Base-by-base conservation (phyloP, 192 early-diverging fungal genomes). In the Coemansia sp. region DNA sequence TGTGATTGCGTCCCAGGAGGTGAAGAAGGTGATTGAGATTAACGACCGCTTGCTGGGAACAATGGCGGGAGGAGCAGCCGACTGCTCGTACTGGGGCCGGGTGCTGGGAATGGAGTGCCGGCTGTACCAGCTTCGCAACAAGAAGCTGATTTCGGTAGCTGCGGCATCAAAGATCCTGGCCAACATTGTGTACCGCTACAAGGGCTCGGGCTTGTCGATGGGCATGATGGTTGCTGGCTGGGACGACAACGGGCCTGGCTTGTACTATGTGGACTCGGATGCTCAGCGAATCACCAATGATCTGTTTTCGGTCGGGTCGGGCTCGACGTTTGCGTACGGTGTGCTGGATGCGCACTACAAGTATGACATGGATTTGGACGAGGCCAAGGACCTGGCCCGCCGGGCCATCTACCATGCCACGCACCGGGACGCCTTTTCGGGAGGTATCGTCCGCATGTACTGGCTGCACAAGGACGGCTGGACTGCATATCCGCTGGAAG, bases 1-100 rank as follows among this genome's bases (percentile, higher is more conserved):
- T n/a, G 50, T 60, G 7, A 69, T 83, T 90, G 90, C 91, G 38
- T 94, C 94, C 33, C 92, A 94, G 73, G 87, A 86, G 16, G 94
- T 99, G 30, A 97, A 96, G 63, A 99, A 99, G 77, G 87, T 99
- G 13, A 97, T 99, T 72, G 95, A 99, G 66, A 99, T 99, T 63
- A 99, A 97, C 79, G 93, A 92, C 41, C 97, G 93, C 63, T 80
- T 99, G 55, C 80, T 99, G 35, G 97, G 95, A 33, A 99, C 97
- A 12, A 95, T 99, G 92, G 97, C 97, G 36, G 97, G 97, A 56
- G 97, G 97, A 79, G 97, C 97, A 3, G 97, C 95, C 10, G 97
- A 99, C 75, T 99, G 97, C 80, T 83, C 83, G 50, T 99, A 88
- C 80, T 99, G 97, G 97, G 93, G 97, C 65, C 88, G 97, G 44